These are phyloP conservation scores for Plasmodium gaboni DNA, from an alignment of 169 alveolate genomes.

Conservation along the genomic window DNA sequence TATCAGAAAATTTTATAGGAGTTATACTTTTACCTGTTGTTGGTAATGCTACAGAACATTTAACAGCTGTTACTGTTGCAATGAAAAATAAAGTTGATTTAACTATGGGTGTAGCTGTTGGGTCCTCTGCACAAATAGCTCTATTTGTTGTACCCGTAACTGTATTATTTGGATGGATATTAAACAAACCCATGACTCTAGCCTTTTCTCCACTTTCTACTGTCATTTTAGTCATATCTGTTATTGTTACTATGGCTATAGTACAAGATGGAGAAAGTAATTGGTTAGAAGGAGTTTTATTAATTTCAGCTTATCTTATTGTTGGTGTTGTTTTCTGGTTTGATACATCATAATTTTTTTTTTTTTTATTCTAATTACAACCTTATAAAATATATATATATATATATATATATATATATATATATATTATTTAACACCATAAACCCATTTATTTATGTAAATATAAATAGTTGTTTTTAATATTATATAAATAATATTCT, in stretches of 20 bases:
- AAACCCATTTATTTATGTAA: too few species aligned
- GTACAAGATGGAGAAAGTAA: conserved; percentile 91
- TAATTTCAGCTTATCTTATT: conserved; percentile 87
- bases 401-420: not conserved
- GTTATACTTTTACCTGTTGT: conserved; percentile 91
- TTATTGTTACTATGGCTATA: conserved; percentile 84
- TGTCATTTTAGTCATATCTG: conserved; percentile 83
- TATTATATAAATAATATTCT: not conserved
- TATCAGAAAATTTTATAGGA: conserved; percentile 90
- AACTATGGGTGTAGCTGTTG: conserved; percentile 93
- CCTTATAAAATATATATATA: not conserved
- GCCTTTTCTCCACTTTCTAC: conserved; percentile 87
- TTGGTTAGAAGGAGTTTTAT: conserved; percentile 91
- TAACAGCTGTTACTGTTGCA: conserved; percentile 90
- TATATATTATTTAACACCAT: too few species aligned
- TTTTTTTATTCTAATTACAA: not conserved
- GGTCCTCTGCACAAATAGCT: conserved; percentile 90
- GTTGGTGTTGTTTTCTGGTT: conserved; percentile 89
- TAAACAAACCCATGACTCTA: conserved; percentile 89
- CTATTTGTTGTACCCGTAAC: conserved; percentile 90
- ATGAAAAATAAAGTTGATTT: conserved; percentile 90
- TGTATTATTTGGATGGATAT: conserved; percentile 90
- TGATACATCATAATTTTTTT: conserved; percentile 28
- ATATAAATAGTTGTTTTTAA: not conserved
- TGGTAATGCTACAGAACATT: conserved; percentile 91